phyloP scores from a whole-genome alignment of 495 filamentous ascomycete genomes.

The Baudoinia panamericana region DNA sequence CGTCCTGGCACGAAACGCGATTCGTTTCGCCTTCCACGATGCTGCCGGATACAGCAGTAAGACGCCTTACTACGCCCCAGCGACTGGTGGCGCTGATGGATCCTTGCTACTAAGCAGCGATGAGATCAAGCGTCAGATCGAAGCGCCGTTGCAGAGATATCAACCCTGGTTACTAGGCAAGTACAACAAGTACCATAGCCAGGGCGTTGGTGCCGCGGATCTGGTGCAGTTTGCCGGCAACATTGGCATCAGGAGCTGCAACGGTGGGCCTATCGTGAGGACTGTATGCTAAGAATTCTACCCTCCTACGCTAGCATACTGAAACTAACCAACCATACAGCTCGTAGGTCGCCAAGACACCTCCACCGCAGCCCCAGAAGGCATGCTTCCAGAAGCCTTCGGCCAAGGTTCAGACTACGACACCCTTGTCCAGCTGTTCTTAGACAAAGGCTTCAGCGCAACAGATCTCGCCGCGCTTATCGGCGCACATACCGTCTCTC shows the following conservation, averaged over 20 bases:
- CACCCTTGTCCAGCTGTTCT: conserved; percentile 33
- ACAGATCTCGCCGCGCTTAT: conserved; percentile 36
- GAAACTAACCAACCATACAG: no score
- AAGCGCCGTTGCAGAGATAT: conserved; percentile 15
- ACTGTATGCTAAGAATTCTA: conserved; percentile 13
- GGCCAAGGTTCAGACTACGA: conserved; percentile 21
- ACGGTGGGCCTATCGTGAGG: not conserved
- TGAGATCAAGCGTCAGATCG: conserved; percentile 18
- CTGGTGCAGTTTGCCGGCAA: conserved; percentile 24
- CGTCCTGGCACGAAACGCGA: conserved; percentile 19
- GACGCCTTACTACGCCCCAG: conserved; percentile 13
- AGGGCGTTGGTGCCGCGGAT: conserved; percentile 21
- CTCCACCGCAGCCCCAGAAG: conserved; percentile 19
- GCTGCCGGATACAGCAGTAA: conserved; percentile 21
- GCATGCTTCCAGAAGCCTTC: conserved; percentile 28
- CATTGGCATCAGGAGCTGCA: conserved; percentile 21
- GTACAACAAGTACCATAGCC: conserved; percentile 20
- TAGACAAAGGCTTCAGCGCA: conserved; percentile 37
- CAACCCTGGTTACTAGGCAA: conserved; percentile 11
- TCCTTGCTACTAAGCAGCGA: conserved; percentile 18
- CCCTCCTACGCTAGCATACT: no score
- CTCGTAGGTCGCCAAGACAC: conserved; percentile 33
- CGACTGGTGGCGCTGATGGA: conserved; percentile 21
- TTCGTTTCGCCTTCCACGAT: conserved; percentile 26
- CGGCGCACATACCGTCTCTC: conserved; percentile 37